Base-by-base conservation (phyloP, 257 asterid species). In the Solanum virginianum region DNA sequence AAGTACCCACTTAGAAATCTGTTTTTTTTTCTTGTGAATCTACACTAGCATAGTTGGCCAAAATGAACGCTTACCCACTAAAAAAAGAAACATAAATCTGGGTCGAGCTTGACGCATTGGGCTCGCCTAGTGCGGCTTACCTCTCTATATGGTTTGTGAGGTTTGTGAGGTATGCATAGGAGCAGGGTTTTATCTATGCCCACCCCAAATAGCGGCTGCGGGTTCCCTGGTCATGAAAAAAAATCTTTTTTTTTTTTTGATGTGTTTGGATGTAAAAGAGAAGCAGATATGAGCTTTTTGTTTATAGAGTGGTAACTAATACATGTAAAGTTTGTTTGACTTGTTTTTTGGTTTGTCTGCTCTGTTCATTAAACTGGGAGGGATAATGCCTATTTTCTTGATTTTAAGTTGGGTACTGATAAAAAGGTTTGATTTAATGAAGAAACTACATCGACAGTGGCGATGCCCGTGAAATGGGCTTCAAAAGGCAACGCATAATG, bases 401-500 rank as follows among this genome's bases (percentile, higher is more conserved):
- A 77, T 77, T 77, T 51, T 77, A 47, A 51, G 82, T 51, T 51
- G 47, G 24, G 26, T 15, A 77, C 63, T 77, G 65, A 77, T 63
- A 77, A 77, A 49, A 26, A 10, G 9, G 45, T 77, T 77, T 77
- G 82, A 51, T 77, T 26, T 49, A 16, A 69, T 53, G 53, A 71
- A 96, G 99, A 68, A 93, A 94, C 89, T 93, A 88, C 71, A 70
- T 80, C 29, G 98, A 92, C 59, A 59, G 92, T 81, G 95, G 92
- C 17, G 98, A 96, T 84, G 94, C 97, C 18, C 91, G 98, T 69
- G 98, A 95, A 88, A 92, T 91, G 97, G 96, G 99, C 41, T 88
- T 94, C 85, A 96, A 96, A 90, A 90, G 99, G 68, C 99, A 95
- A 89, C 89, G 99, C 10, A 79, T 96, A 80, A 94, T 94, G 97